Evolutionary conservation across 345 rosid species (phyloP).

Genomic region (Linum usitatissimum): DNA sequence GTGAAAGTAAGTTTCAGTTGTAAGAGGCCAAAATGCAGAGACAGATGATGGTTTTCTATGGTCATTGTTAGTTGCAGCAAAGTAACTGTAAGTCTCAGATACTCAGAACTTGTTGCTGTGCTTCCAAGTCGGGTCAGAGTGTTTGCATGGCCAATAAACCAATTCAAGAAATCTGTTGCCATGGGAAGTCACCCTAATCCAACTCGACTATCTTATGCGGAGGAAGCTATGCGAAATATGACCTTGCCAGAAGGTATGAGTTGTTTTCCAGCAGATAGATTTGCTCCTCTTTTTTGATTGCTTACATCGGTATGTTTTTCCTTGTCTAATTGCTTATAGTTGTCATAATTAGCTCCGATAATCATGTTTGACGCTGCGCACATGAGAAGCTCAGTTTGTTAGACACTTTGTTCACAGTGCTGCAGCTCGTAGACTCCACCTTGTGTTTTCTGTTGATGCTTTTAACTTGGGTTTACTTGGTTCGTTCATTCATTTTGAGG

Average conservation of each 20-base stretch:
- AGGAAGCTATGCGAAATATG: constrained; percentile 69
- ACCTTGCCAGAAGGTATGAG: constrained; percentile 83
- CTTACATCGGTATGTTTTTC: too few species aligned
- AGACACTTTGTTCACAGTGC: not conserved
- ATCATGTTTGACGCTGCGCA: too few species aligned
- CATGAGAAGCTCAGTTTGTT: not conserved
- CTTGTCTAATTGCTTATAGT: too few species aligned
- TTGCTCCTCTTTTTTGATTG: too few species aligned
- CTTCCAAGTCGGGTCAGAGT: constrained; percentile 77
- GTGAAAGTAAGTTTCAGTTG: not conserved
- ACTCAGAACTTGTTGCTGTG: constrained; percentile 59
- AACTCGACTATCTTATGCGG: constrained; percentile 65
- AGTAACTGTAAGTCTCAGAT: constrained; percentile 63
- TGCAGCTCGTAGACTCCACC: too few species aligned
- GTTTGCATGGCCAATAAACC: constrained; percentile 66
- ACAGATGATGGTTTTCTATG: not conserved
- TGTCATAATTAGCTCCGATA: too few species aligned
- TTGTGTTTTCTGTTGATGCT: too few species aligned
- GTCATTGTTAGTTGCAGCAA: constrained; percentile 47
- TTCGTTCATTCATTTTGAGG: too few species aligned
- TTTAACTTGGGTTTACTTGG: too few species aligned
- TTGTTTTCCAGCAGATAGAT: too few species aligned
- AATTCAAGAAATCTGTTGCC: constrained; percentile 38
- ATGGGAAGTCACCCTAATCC: constrained; percentile 33
- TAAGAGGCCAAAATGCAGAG: too few species aligned